These are phyloP conservation scores for Claviceps quebecensis DNA, from an alignment of 2,329 filamentous ascomycete genomes.

Conservation along the genomic window DNA sequence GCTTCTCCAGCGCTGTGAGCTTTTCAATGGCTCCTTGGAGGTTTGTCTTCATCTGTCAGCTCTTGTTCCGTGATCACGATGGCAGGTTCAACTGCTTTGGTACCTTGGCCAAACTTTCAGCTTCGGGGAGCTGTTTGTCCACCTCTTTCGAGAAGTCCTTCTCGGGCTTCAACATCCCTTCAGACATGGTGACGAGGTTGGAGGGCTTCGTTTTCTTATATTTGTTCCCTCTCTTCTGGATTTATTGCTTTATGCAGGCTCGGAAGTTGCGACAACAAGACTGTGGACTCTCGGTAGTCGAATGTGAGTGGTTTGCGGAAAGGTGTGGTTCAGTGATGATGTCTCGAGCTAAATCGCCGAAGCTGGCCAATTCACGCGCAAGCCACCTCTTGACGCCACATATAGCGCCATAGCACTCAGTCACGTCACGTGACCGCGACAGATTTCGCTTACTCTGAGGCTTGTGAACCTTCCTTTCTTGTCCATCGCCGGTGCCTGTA, in stretches of 20 bases:
- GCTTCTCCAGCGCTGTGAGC: slow-evolving; percentile 82
- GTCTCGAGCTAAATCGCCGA: slow-evolving; percentile 11
- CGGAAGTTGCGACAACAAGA: not conserved
- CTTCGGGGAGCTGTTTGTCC: slow-evolving; percentile 81
- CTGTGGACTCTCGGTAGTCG: not conserved
- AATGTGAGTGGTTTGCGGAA: not conserved
- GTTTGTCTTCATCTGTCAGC: slow-evolving; percentile 41
- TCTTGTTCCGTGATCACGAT: slow-evolving; percentile 19
- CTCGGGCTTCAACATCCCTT: slow-evolving; percentile 77
- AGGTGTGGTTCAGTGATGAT: not conserved
- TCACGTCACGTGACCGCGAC: slow-evolving; percentile 10
- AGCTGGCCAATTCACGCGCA: too few species aligned
- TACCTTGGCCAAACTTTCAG: slow-evolving; percentile 78
- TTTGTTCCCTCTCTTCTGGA: not conserved
- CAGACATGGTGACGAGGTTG: slow-evolving; percentile 49
- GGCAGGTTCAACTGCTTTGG: too few species aligned
- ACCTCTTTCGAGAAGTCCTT: slow-evolving; percentile 98
- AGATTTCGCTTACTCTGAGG: too few species aligned
- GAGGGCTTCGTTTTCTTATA: not conserved
- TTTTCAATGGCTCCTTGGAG: slow-evolving; percentile 85
- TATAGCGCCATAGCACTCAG: slow-evolving; percentile 17
- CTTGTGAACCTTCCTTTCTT: too few species aligned
- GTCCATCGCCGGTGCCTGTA: too few species aligned
- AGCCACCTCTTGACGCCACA: slow-evolving; percentile 6
- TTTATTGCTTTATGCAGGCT: not conserved